Evolutionary conservation across 345 rosid species (phyloP).

Genomic region (Citrus reticulata): DNA sequence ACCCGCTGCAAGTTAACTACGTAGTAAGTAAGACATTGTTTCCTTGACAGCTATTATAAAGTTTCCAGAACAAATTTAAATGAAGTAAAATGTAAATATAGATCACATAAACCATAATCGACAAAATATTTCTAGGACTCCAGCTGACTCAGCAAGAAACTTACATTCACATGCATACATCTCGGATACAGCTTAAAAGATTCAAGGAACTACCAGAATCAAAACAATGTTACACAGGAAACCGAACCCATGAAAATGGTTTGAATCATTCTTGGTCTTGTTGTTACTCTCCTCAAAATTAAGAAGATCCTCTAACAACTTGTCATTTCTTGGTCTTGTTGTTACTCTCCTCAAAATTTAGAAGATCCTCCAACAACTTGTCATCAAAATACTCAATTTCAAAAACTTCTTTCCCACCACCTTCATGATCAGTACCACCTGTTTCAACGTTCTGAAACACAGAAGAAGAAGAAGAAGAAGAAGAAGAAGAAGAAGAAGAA

Average conservation of each 20-base stretch:
- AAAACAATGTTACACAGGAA: neutral
- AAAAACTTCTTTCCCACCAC: conserved; percentile 27
- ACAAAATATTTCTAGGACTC: neutral
- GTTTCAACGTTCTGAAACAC: conserved; percentile 2
- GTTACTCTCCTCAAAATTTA: conserved; percentile 26
- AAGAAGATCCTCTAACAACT: conserved; percentile 55
- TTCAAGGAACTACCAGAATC: neutral
- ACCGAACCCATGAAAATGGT: neutral
- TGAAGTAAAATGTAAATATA: neutral
- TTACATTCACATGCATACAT: neutral
- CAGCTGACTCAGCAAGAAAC: neutral
- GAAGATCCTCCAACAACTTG: conserved; percentile 52
- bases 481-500: conserved; percentile 20
- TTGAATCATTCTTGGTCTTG: conserved; percentile 17
- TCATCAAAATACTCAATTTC: conserved; percentile 60
- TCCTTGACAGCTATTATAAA: neutral
- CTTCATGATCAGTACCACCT: neutral
- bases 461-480: neutral
- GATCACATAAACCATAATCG: neutral
- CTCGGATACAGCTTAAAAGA: too few relatives aligned
- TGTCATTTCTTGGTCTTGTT: conserved; percentile 23
- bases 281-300: conserved; percentile 24
- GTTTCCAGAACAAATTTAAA: neutral
- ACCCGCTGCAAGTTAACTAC: neutral
- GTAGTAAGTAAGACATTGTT: neutral